phyloP scores from a whole-genome alignment of 441 rosid species.

The Populus hybrid region DNA sequence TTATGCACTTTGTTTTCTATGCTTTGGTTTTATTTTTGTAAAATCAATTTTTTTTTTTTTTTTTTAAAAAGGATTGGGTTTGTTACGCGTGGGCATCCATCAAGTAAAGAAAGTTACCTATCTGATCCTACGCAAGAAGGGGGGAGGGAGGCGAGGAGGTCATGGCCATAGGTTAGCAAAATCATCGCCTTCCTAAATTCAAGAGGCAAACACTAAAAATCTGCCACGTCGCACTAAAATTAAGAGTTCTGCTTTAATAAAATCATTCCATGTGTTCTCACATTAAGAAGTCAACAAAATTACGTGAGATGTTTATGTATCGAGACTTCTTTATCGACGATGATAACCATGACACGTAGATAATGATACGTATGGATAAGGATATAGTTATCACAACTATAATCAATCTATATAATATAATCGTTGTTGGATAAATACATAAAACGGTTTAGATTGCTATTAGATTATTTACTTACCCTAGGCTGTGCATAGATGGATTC shows the following conservation, averaged over 20 bases:
- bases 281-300: not conserved
- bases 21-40: not conserved
- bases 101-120: not conserved
- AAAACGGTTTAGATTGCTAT: too few species aligned
- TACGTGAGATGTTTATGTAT: too few species aligned
- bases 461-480: too few species aligned
- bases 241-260: not conserved
- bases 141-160: not conserved
- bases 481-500: too few species aligned
- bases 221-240: not conserved
- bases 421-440: too few species aligned
- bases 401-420: too few species aligned
- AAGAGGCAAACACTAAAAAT: too few species aligned
- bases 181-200: too few species aligned
- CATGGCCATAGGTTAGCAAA: not conserved
- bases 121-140: not conserved
- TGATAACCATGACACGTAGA: not conserved
- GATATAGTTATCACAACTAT: too few species aligned
- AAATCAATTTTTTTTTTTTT: too few species aligned
- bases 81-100: too few species aligned
- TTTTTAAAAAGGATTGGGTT: too few species aligned
- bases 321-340: not conserved
- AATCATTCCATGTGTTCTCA: not conserved
- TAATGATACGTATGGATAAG: not conserved
- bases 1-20: not conserved